Conservation (phyloP, 139 green algal species). For the Raphidocelis subcapitata region DNA sequence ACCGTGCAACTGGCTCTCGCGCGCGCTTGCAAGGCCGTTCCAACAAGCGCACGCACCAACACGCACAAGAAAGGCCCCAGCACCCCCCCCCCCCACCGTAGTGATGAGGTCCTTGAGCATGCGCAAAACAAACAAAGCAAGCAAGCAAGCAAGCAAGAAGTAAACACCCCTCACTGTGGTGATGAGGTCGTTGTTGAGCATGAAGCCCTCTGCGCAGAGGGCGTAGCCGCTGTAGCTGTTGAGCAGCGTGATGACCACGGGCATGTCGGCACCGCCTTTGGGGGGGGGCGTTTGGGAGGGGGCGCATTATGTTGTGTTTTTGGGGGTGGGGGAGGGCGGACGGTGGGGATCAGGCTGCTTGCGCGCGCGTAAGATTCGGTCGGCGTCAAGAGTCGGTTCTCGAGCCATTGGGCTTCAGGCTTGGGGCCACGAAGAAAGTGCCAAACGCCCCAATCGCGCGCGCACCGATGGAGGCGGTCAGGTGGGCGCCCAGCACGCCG, state of each 20-base stretch:
- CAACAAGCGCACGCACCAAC: not conserved
- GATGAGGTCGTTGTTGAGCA: conserved; percentile 83
- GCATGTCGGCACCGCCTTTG: conserved; percentile 78
- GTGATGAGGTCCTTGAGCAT: no score
- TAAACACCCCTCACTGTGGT: no score
- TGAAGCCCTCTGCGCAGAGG: conserved; percentile 88
- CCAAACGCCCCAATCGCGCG: not conserved
- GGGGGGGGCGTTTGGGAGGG: not conserved
- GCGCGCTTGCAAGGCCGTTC: not conserved
- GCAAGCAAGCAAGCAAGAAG: no score
- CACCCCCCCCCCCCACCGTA: no score
- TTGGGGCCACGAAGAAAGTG: not conserved
- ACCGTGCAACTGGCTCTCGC: conserved; percentile 66
- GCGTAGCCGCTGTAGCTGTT: conserved; percentile 88
- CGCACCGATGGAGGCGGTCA: conserved; percentile 82
- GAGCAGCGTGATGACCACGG: conserved; percentile 91
- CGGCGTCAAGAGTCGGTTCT: not conserved
- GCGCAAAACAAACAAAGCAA: conserved; percentile 28
- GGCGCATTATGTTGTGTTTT: no score
- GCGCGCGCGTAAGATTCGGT: no score
- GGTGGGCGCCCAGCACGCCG: conserved; percentile 77
- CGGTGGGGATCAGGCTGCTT: no score
- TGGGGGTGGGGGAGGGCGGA: no score
- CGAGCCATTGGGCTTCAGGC: not conserved
- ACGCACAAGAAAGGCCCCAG: not conserved